Percentiles rank a stretch among this genome's conserved stretches.
Evolutionary conservation across 345 rosid genomes (phyloP).

Genomic region (thale cress (Arabidopsis thaliana)): TAIR10.1 NC_003071.7:6082501-6083000

Average conservation of each 20-base stretch:
- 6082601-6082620: conserved; percentile 20
- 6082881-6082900: conserved; percentile 42
- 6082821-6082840: conserved; percentile 51
- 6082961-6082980: conserved; percentile 54
- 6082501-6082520: conserved; percentile 4
- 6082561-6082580: conserved; percentile 11
- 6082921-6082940: conserved; percentile 27
- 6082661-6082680: too few species aligned
- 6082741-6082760: conserved; percentile 83
- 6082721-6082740: conserved; percentile 76
- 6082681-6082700: too few species aligned
- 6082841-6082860: conserved; percentile 47
- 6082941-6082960: conserved; percentile 52
- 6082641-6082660: not conserved
- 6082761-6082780: conserved; percentile 71
- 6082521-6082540: not conserved
- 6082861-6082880: conserved; percentile 30
- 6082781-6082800: conserved; percentile 74
- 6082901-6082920: conserved; percentile 43
- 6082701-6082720: conserved; percentile 89
- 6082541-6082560: not conserved
- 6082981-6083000: conserved; percentile 73
- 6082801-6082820: conserved; percentile 25
- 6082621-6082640: not conserved
- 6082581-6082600: not conserved